A percentile compares a stretch with the other conserved stretches of the same genome.
Conservation (phyloP, 768 basidiomycete genomes). For the Lactifluus echinatus region DNA sequence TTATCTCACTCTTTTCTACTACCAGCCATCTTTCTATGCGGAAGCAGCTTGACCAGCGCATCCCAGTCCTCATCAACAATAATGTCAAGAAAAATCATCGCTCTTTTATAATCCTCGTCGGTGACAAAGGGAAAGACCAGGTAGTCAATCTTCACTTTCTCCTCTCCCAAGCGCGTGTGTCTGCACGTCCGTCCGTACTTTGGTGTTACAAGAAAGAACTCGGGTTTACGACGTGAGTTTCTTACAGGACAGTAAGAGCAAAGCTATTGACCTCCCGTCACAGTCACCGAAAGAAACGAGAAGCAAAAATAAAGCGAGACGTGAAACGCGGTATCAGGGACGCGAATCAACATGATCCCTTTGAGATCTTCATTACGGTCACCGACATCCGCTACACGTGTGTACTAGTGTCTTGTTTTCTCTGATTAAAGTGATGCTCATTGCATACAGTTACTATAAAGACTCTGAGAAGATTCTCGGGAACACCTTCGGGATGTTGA, state of each 20-base stretch:
- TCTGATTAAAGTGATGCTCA: not conserved
- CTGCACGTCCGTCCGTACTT: conserved; percentile 81
- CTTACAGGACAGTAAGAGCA: not conserved
- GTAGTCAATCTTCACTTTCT: conserved; percentile 94
- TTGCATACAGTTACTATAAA: conserved; percentile 69
- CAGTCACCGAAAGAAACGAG: conserved; percentile 93
- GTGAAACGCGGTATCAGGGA: conserved; percentile 92
- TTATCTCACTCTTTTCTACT: not conserved
- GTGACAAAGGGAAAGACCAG: conserved; percentile 91
- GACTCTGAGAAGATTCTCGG: conserved; percentile 95
- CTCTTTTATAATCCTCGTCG: conserved; percentile 93
- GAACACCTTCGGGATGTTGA: conserved; percentile 95
- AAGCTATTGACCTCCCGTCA: not conserved
- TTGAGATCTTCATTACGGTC: conserved; percentile 97
- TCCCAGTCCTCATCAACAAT: conserved; percentile 86
- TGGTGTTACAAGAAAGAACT: conserved; percentile 99
- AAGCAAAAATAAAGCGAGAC: conserved; percentile 94
- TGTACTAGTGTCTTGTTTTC: conserved; percentile 26
- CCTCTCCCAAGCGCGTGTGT: conserved; percentile 84
- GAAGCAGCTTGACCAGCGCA: conserved; percentile 86
- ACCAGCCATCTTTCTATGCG: conserved; percentile 40
- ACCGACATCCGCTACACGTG: conserved; percentile 97
- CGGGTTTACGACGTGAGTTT: conserved; percentile 83
- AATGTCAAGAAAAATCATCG: conserved; percentile 90
- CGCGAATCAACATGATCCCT: conserved; percentile 91